These are phyloP conservation scores for Usnea hakonensis DNA, from an alignment of 495 filamentous ascomycete genomes.

Conservation along the genomic window DNA sequence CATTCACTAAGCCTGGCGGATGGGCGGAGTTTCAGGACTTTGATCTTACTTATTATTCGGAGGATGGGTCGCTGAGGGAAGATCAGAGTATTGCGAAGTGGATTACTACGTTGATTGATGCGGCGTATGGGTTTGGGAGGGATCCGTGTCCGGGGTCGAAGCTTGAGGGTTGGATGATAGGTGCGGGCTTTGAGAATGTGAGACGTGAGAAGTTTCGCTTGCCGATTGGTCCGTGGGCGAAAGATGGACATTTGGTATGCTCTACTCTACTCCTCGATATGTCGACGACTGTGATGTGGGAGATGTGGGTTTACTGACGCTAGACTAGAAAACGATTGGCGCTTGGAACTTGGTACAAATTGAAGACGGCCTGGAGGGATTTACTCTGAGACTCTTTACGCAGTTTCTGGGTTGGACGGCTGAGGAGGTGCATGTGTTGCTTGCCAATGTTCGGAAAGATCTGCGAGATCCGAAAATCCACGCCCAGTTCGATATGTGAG, in stretches of 20 bases:
- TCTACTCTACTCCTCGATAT: background rate
- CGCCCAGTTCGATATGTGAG: slow-evolving; percentile 26
- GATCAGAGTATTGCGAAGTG: slow-evolving; percentile 6
- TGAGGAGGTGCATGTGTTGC: slow-evolving; percentile 49
- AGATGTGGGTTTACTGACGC: background rate
- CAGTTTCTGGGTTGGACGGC: slow-evolving; percentile 46
- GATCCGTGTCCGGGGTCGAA: slow-evolving; percentile 21
- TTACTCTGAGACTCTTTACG: slow-evolving; percentile 43
- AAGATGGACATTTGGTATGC: slow-evolving; percentile 26
- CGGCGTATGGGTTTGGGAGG: slow-evolving; percentile 7
- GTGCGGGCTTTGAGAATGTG: slow-evolving; percentile 27
- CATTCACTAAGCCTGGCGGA: slow-evolving; percentile 25
- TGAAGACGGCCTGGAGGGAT: slow-evolving; percentile 36
- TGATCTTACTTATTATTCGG: slow-evolving; percentile 26
- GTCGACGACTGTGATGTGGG: background rate
- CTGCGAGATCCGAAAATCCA: slow-evolving; percentile 45
- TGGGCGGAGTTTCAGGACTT: slow-evolving; percentile 30
- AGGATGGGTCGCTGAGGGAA: slow-evolving; percentile 23
- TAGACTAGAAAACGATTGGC: slow-evolving; percentile 19
- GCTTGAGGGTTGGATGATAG: slow-evolving; percentile 20
- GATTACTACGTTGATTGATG: slow-evolving; percentile 11
- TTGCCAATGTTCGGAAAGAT: slow-evolving; percentile 46
- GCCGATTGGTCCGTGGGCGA: slow-evolving; percentile 29
- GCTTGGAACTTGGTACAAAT: slow-evolving; percentile 36
- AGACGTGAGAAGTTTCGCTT: slow-evolving; percentile 18